Percentiles rank a stretch among this genome's conserved stretches.
phyloP scores from a whole-genome alignment of 768 basidiomycete species.

The Termitomyces sp. region DNA sequence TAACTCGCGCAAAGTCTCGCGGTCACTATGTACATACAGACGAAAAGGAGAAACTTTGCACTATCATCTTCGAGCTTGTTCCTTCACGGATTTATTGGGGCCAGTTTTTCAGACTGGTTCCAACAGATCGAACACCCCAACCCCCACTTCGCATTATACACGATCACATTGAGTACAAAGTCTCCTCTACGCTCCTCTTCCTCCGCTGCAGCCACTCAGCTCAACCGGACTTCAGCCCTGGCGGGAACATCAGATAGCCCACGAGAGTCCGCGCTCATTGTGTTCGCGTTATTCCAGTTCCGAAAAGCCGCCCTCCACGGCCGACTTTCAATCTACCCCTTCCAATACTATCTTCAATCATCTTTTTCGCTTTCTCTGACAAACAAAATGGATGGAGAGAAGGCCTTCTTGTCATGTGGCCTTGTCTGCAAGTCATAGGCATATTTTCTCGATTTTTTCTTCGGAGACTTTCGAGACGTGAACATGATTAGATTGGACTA shows the following conservation, averaged over 20 bases:
- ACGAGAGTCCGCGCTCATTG: not conserved
- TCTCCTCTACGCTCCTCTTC: not conserved
- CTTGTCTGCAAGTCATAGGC: constrained; percentile 11
- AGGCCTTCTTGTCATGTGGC: constrained; percentile 4
- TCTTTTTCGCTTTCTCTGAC: not conserved
- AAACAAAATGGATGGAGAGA: constrained; percentile 9
- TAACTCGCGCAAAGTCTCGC: not conserved
- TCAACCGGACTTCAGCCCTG: constrained; percentile 1
- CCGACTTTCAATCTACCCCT: constrained; percentile 5
- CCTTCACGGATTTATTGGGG: constrained; percentile 1
- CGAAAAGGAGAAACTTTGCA: not conserved
- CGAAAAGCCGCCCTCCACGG: not conserved
- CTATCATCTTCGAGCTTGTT: constrained; percentile 3
- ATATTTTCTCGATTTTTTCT: constrained; percentile 7
- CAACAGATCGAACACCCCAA: not conserved
- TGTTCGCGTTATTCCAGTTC: constrained; percentile 4
- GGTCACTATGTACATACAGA: not conserved
- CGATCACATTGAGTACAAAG: not conserved
- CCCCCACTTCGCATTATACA: not conserved
- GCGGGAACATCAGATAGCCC: not conserved
- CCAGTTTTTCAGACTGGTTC: not conserved
- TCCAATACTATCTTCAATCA: constrained; percentile 1
- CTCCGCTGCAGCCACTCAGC: constrained; percentile 8
- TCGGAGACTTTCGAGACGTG: not conserved
- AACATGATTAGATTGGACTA: not conserved